Evolutionary conservation across 495 filamentous ascomycete genomes (phyloP).

Genomic region (Thermothielavioides terrestris): DNA sequence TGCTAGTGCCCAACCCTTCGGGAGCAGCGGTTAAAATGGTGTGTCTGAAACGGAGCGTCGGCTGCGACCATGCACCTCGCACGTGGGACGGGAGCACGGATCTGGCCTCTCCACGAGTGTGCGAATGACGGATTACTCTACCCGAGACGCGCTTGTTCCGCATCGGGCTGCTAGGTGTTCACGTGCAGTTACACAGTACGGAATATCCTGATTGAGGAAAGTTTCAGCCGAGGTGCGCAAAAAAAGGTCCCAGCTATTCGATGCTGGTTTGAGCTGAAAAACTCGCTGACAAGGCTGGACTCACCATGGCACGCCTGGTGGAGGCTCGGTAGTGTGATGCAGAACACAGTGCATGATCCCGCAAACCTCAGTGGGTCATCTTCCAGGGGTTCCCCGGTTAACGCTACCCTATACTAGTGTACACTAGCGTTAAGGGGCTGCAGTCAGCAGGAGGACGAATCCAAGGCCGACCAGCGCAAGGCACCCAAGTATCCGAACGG

Average conservation of each 20-base stretch:
- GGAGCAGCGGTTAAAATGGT: background rate
- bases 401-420: background rate
- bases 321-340: background rate
- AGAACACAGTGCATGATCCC: constrained; percentile 5
- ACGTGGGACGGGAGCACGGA: constrained; percentile 3
- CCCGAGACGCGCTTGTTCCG: too few species aligned
- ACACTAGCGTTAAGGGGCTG: background rate
- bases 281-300: too few species aligned
- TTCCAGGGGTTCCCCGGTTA: too few species aligned
- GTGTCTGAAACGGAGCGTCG: background rate
- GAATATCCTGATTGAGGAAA: too few species aligned
- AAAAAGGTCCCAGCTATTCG: too few species aligned
- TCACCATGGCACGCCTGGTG: too few species aligned
- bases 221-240: too few species aligned
- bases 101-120: too few species aligned
- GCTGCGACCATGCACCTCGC: background rate
- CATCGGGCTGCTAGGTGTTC: too few species aligned
- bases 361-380: background rate
- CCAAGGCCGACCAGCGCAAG: background rate
- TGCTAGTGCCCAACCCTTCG: background rate
- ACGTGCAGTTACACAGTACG: too few species aligned
- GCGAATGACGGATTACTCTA: too few species aligned
- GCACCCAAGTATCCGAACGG: background rate
- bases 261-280: too few species aligned
- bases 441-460: background rate